These are phyloP conservation scores for Pseudopediastrum boryanum DNA, from an alignment of 139 green algal genomes.

Conservation along the genomic window DNA sequence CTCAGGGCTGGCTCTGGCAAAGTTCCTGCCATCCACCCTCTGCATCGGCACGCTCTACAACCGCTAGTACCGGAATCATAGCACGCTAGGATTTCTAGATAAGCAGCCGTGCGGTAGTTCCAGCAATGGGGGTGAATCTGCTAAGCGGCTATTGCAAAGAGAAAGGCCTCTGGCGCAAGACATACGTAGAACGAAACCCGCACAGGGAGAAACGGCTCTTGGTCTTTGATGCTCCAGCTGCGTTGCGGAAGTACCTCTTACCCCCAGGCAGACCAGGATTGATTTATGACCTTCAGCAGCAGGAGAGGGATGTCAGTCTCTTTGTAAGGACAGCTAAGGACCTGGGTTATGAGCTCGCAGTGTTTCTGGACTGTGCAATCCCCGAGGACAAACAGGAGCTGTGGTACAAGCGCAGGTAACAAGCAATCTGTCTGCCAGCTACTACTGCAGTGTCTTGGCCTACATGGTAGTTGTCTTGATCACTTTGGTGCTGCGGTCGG, in stretches of 20 bases:
- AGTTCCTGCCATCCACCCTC: too few species aligned
- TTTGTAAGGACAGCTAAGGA: conserved; percentile 21
- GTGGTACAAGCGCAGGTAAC: conserved; percentile 36
- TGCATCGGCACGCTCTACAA: too few species aligned
- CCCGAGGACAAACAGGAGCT: conserved; percentile 25
- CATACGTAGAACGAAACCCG: neutral
- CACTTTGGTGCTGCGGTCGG: too few species aligned
- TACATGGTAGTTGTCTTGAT: too few species aligned
- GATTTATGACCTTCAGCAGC: conserved; percentile 35
- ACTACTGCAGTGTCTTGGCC: too few species aligned
- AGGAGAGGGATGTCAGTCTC: conserved; percentile 3
- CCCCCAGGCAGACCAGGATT: neutral
- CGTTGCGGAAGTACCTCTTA: conserved; percentile 17
- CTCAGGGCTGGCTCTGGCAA: too few species aligned
- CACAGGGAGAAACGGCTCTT: conserved; percentile 3
- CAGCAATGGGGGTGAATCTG: too few species aligned
- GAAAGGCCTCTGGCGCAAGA: conserved; percentile 22
- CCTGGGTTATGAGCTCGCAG: conserved; percentile 24
- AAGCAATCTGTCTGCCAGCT: too few species aligned
- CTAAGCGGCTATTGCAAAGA: conserved; percentile 29
- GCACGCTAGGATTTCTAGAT: too few species aligned
- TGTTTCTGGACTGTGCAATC: conserved; percentile 30
- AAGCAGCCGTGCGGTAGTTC: too few species aligned
- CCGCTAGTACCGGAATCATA: too few species aligned
- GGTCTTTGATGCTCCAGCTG: conserved; percentile 32